Evolutionary conservation across 2,329 filamentous ascomycete species (phyloP).

Genomic region (Calycina marina): DNA sequence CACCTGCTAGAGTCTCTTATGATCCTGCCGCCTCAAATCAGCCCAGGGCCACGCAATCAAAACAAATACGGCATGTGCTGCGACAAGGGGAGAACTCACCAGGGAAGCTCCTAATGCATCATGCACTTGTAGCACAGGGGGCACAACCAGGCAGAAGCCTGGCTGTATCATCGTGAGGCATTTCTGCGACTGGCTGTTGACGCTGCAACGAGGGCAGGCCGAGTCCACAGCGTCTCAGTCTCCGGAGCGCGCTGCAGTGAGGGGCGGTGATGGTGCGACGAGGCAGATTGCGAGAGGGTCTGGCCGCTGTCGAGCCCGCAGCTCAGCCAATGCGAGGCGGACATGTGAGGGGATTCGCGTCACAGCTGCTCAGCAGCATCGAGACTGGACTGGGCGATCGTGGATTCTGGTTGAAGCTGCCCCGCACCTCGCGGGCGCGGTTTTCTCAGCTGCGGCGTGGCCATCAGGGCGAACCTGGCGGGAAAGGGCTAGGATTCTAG

Average conservation of each 20-base stretch:
- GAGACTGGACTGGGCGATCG: conserved; percentile 6
- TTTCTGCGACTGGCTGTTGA: conserved; percentile 6
- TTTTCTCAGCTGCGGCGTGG: conserved; percentile 11
- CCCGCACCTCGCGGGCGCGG: conserved; percentile 7
- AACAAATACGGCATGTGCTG: conserved; percentile 6
- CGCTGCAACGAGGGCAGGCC: conserved; percentile 1
- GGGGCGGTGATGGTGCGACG: conserved; percentile 8
- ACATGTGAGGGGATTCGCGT: neutral
- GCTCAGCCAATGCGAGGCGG: neutral
- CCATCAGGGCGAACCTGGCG: conserved; percentile 8
- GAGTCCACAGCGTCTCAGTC: conserved; percentile 1
- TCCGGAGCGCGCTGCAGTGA: conserved; percentile 3
- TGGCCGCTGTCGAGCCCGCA: conserved; percentile 4
- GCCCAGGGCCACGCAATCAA: conserved; percentile 6
- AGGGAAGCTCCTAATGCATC: conserved; percentile 4
- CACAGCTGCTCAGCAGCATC: conserved; percentile 4
- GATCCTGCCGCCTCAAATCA: conserved; percentile 8
- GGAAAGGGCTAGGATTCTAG: conserved; percentile 5
- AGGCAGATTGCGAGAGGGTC: conserved; percentile 9
- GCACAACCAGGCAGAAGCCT: conserved; percentile 6
- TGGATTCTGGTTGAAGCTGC: conserved; percentile 10
- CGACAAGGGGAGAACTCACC: conserved; percentile 4
- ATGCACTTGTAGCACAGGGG: conserved; percentile 4
- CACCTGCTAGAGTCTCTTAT: conserved; percentile 1
- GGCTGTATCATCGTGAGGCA: conserved; percentile 7